Percentiles rank a stretch among this genome's conserved stretches.
Evolutionary conservation across 225 moss, liverwort and hornwort species (phyloP).

Genomic region (Thuidium tamariscinum): DNA sequence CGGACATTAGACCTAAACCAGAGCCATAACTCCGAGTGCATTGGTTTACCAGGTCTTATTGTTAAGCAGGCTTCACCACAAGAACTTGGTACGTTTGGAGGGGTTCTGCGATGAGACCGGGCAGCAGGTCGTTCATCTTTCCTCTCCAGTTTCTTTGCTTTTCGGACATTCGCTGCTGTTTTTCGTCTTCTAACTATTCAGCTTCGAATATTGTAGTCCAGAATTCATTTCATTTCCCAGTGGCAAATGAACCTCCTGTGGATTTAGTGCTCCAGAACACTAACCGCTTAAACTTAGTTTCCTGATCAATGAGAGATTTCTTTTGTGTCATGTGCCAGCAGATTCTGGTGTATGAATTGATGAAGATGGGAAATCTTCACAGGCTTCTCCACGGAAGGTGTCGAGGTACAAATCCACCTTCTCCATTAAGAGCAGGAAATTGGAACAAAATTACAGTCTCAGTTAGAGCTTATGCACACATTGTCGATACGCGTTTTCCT

Average conservation of each 20-base stretch:
- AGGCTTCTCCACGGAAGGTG: constrained; percentile 1
- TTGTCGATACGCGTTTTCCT: background rate
- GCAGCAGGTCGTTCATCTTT: constrained; percentile 7
- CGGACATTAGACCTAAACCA: background rate
- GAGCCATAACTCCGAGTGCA: background rate
- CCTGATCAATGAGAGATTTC: background rate
- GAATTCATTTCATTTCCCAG: background rate
- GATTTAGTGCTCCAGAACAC: background rate
- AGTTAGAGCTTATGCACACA: background rate
- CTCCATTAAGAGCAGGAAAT: background rate
- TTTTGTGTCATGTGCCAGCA: background rate
- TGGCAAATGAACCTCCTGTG: background rate
- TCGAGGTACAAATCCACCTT: background rate
- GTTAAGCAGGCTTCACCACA: constrained; percentile 36
- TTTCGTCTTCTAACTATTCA: background rate
- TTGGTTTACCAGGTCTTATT: constrained; percentile 10
- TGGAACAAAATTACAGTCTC: background rate
- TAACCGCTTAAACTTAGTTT: background rate
- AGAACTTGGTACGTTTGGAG: constrained; percentile 24
- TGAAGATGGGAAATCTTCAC: constrained; percentile 32
- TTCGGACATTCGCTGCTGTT: background rate
- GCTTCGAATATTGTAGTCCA: background rate
- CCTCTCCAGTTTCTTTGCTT: background rate
- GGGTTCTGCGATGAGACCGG: constrained; percentile 23
- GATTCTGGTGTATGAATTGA: constrained; percentile 38